Percentiles rank a stretch among this genome's conserved stretches.
Evolutionary conservation across 2,329 filamentous ascomycete genomes (phyloP).

Genomic region (Aschersonia sp.): DNA sequence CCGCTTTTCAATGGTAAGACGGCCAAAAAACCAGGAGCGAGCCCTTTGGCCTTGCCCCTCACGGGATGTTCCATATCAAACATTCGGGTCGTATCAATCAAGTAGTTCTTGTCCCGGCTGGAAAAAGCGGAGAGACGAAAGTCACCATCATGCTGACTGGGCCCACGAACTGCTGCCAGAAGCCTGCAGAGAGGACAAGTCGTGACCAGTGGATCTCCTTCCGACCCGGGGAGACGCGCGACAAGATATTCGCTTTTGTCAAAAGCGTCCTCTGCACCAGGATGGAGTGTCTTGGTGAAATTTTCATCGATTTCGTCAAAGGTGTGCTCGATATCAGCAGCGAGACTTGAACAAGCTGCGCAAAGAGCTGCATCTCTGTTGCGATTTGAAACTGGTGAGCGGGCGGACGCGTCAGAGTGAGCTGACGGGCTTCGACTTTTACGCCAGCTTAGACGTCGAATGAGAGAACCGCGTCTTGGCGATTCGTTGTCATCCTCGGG

Average conservation of each 20-base stretch:
- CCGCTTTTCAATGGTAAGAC: constrained; percentile 18
- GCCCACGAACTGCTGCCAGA: constrained; percentile 17
- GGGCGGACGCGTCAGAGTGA: constrained; percentile 14
- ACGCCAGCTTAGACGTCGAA: constrained; percentile 20
- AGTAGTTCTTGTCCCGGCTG: constrained; percentile 18
- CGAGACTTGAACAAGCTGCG: constrained; percentile 15
- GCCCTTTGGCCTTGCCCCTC: constrained; percentile 13
- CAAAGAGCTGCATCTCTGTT: constrained; percentile 16
- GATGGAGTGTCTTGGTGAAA: constrained; percentile 14
- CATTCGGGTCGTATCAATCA: constrained; percentile 16
- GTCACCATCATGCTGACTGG: constrained; percentile 15
- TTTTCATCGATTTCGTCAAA: constrained; percentile 16
- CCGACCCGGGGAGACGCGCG: constrained; percentile 12
- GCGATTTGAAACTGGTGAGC: constrained; percentile 9
- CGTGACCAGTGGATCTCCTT: constrained; percentile 17
- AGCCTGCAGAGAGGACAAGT: constrained; percentile 21
- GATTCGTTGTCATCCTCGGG: constrained; percentile 13
- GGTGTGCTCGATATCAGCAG: constrained; percentile 17
- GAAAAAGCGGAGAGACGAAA: constrained; percentile 18
- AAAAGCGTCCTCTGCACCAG: constrained; percentile 15
- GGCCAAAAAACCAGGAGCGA: constrained; percentile 15
- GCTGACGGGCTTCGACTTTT: constrained; percentile 20
- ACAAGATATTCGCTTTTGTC: constrained; percentile 17
- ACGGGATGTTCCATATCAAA: constrained; percentile 16
- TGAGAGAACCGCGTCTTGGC: constrained; percentile 16